phyloP scores from a whole-genome alignment of 768 basidiomycete genomes.

The Panus rudis region DNA sequence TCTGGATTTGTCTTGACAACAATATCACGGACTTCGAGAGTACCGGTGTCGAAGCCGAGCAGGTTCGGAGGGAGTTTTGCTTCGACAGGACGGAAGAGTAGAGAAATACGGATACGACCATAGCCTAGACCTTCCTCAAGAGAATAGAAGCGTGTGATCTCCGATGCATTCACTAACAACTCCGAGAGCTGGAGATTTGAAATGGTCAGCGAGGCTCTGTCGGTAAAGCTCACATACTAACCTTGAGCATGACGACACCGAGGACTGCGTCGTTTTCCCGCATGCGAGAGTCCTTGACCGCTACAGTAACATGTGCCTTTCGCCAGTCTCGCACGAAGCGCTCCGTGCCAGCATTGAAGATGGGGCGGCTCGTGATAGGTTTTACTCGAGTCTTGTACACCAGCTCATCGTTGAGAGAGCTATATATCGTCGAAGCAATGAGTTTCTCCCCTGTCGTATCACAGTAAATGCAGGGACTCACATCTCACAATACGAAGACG shows the following conservation, averaged over 20 bases:
- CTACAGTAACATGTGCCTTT: slow-evolving; percentile 51
- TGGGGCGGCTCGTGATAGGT: slow-evolving; percentile 27
- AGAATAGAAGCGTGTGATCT: slow-evolving; percentile 53
- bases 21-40: slow-evolving; percentile 43
- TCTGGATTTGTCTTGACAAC: slow-evolving; percentile 13
- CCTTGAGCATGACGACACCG: slow-evolving; percentile 58
- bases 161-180: slow-evolving; percentile 34
- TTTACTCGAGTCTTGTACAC: slow-evolving; percentile 29
- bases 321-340: slow-evolving; percentile 60
- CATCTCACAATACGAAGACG: slow-evolving; percentile 56
- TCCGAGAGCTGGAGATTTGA: slow-evolving; percentile 29
- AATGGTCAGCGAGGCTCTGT: neutral
- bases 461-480: slow-evolving; percentile 20
- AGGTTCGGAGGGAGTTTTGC: slow-evolving; percentile 49
- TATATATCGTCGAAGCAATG: slow-evolving; percentile 5
- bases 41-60: slow-evolving; percentile 65
- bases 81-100: slow-evolving; percentile 64
- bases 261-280: slow-evolving; percentile 63
- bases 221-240: slow-evolving; percentile 2
- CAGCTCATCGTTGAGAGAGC: slow-evolving; percentile 43
- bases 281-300: slow-evolving; percentile 53
- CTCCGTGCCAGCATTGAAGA: slow-evolving; percentile 60
- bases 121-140: slow-evolving; percentile 66
- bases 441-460: neutral
- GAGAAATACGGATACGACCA: slow-evolving; percentile 53